Base-by-base conservation (phyloP, 495 filamentous ascomycete genomes). In the Cercophora newfieldiana region DNA sequence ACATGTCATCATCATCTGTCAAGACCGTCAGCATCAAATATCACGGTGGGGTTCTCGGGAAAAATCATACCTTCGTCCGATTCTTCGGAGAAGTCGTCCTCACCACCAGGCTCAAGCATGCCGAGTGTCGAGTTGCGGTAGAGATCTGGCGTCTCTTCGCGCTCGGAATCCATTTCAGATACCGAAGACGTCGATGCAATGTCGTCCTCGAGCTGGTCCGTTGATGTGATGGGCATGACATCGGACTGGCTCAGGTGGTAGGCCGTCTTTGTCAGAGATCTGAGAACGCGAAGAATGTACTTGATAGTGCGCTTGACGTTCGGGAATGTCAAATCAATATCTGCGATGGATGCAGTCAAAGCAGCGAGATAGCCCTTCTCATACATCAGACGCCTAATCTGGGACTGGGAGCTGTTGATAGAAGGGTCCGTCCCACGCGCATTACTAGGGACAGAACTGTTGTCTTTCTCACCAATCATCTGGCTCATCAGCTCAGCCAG, bases 61-160 rank as follows among this genome's bases (percentile, higher is more conserved):
- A 14, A 19, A 24, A 29, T 24, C 71, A 58, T 78, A 82, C 80
- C 86, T 68, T 93, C 92, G 61, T 90, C 83, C 16, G 80, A 86
- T 59, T 85, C 86, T 62, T 88, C 88, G 6, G 88, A 91, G 64
- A 89, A 90, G 60, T 91, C 90, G 63, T 92, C 90, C 67, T 92
- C 89, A 67, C 91, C 85, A 65, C 87, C 86, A 66, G 90, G 91
- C 73, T 97, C 95, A 64, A 97, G 87, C 87, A 99, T 93, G 44
- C 96, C 96, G 31, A 99, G 83, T 4, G 96, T 92, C 3, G 95
- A 97, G 72, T 98, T 96, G 48, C 95, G 89, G 79, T 97, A 98
- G 7, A 99, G 86, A 80, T 99, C 96, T 22, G 95, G 95, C 7
- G 96, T 98, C 74, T 98, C 94, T 75, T 98, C 95, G 21, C 96